Base-by-base conservation (phyloP, 2,329 filamentous ascomycete species). In the Lizonia empirigonia region DNA sequence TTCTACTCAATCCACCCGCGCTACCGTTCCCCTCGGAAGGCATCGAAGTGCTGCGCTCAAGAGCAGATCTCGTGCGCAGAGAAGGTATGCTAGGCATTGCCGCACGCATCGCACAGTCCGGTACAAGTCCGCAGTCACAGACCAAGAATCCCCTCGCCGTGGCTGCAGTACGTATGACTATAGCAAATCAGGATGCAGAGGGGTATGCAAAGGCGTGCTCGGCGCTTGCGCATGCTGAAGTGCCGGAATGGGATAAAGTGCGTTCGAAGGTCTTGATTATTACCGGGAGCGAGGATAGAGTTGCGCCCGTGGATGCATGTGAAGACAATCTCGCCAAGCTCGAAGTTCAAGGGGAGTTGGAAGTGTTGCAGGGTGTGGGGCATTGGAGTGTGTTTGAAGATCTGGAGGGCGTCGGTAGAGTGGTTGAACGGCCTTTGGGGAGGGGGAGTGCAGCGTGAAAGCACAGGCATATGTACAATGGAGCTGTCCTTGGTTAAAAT, bases 351-450 rank as follows among this genome's bases (percentile, higher is more conserved):
- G 63, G 62, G 12, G 50, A 36, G 7, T 45, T 76, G 3, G 50
- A 65, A 10, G 66, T 78, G 0, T 51, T 82, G 40, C 37, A 70
- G n/a, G 64, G 68, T 9, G 73, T 78, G 5, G 79, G 79, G 0
- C 77, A 82, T 61, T 83, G 80, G 79, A 76, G 78, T 67, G 59
- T 78, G 3, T 79, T 79, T 59, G 80, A 83, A 64, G 74, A 81
- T 59, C 30, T 73, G 6, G 61, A 70, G 1, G 73, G 64, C 9
- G 68, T 77, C 30, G 56, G 60, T 20, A 47, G 60, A 7, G 71
- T 65, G 18, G 56, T 78, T 5, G 51, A 58, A 27, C 44, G 24
- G 8, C 40, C 29, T 12, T 6, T 51, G 16, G 24, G 36, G 6
- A 35, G 41, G 19, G 24, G 34, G 10, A 15, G 35, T 26, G 35